phyloP scores from a whole-genome alignment of 306 rosid genomes.

The Gastrolobium bilobum region DNA sequence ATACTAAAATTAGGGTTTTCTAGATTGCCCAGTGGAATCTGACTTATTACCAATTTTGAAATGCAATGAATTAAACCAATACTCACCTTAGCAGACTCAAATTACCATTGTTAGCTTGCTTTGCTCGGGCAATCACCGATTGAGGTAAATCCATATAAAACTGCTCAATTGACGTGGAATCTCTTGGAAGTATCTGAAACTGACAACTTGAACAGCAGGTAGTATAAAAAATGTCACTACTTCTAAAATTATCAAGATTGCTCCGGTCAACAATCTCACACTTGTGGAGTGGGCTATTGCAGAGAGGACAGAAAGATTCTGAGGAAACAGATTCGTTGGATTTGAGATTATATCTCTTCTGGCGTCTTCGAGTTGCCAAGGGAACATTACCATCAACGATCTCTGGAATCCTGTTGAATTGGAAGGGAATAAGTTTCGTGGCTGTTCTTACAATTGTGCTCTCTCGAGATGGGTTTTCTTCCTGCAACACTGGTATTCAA shows the following conservation, averaged over 20 bases:
- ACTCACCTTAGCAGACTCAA: conserved; percentile 69
- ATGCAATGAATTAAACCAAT: conserved; percentile 27
- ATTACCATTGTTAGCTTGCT: conserved; percentile 54
- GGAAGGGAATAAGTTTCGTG: conserved; percentile 92
- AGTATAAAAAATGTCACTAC: conserved; percentile 51
- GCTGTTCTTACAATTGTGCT: conserved; percentile 96
- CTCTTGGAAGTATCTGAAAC: conserved; percentile 90
- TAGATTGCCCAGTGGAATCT: conserved; percentile 7
- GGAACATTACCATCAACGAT: conserved; percentile 71
- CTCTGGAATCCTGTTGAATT: conserved; percentile 87
- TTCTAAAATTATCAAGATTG: conserved; percentile 46
- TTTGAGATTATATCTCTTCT: conserved; percentile 81
- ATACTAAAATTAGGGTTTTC: not conserved
- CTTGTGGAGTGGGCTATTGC: conserved; percentile 81
- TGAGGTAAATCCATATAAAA: conserved; percentile 68
- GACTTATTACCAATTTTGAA: conserved; percentile 33
- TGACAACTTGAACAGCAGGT: conserved; percentile 85
- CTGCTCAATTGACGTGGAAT: conserved; percentile 55
- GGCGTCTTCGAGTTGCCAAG: conserved; percentile 84
- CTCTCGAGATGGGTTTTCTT: conserved; percentile 94
- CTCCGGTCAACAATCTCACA: conserved; percentile 67
- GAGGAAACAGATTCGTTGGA: conserved; percentile 80
- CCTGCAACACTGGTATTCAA: conserved; percentile 56
- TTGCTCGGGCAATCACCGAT: conserved; percentile 63
- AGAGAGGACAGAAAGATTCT: conserved; percentile 79